Conservation (phyloP, 78 protist species). For the Protostelium mycophagum region DNA sequence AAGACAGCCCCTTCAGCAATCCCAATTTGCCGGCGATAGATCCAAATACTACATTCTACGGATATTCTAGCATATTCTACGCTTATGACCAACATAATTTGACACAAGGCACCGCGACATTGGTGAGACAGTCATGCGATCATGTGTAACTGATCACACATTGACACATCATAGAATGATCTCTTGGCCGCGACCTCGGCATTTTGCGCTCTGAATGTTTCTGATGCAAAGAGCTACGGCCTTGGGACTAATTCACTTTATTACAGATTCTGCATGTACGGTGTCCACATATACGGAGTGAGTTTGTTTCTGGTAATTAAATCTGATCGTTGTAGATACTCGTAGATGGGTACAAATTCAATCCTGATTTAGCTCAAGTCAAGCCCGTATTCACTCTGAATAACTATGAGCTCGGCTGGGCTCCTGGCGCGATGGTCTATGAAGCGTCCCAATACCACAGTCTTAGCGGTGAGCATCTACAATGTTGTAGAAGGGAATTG, state of each 20-base stretch:
- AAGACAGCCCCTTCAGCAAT: background rate
- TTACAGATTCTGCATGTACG: background rate
- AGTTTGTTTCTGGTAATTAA: no score
- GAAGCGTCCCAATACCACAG: background rate
- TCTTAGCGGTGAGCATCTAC: no score
- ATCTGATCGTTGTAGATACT: background rate
- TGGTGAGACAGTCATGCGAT: background rate
- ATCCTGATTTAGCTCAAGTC: background rate
- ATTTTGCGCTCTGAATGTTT: background rate
- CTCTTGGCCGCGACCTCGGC: background rate
- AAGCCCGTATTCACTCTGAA: background rate
- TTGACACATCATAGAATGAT: background rate
- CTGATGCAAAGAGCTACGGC: no score
- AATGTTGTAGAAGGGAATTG: no score
- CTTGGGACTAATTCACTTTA: no score
- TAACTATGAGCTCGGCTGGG: background rate
- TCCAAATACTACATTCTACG: background rate
- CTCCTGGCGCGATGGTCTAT: background rate
- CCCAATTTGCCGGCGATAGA: background rate
- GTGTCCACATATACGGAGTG: background rate
- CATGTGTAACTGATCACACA: background rate
- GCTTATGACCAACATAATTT: background rate
- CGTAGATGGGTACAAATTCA: background rate
- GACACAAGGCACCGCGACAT: background rate
- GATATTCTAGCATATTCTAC: background rate